phyloP scores from a whole-genome alignment of 495 filamentous ascomycete species.

The Xylaria longipes region DNA sequence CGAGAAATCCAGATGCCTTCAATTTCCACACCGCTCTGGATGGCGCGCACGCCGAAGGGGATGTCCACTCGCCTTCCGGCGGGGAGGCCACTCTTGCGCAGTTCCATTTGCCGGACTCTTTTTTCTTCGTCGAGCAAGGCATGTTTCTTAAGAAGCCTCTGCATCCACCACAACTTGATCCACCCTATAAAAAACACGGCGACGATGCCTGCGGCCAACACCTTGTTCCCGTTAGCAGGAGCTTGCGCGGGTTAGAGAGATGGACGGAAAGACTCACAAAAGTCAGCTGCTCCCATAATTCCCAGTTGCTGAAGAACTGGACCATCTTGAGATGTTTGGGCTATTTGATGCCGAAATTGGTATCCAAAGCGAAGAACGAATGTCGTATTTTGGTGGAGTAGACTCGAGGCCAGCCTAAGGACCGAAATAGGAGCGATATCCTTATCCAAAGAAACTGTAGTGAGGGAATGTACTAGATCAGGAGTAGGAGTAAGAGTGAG shows the following conservation, averaged over 20 bases:
- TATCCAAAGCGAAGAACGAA: conserved; percentile 40
- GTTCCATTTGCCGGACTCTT: conserved; percentile 59
- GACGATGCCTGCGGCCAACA: conserved; percentile 56
- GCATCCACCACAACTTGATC: conserved; percentile 66
- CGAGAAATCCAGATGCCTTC: conserved; percentile 90
- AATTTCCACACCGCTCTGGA: conserved; percentile 84
- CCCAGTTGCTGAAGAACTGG: conserved; percentile 78
- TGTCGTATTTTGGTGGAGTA: conserved; percentile 35
- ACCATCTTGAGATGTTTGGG: conserved; percentile 40
- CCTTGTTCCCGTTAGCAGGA: conserved; percentile 43
- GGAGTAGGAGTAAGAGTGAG: not conserved
- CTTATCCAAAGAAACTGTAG: not conserved
- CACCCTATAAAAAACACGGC: conserved; percentile 59
- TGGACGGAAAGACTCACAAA: conserved; percentile 67
- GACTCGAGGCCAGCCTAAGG: not conserved
- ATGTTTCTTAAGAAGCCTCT: conserved; percentile 69
- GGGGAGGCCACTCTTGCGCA: conserved; percentile 58
- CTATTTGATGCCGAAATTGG: conserved; percentile 38
- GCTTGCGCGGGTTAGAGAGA: not conserved
- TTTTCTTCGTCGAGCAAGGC: conserved; percentile 69
- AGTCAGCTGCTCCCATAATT: conserved; percentile 88
- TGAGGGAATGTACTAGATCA: not conserved
- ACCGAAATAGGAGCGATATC: conserved; percentile 2
- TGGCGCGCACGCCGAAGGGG: conserved; percentile 87
- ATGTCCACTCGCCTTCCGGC: conserved; percentile 63